Percentiles rank a stretch among this genome's conserved stretches.
Evolutionary conservation across 192 early-diverging fungal species (phyloP).

Genomic region (Pilobolus umbonatus): DNA sequence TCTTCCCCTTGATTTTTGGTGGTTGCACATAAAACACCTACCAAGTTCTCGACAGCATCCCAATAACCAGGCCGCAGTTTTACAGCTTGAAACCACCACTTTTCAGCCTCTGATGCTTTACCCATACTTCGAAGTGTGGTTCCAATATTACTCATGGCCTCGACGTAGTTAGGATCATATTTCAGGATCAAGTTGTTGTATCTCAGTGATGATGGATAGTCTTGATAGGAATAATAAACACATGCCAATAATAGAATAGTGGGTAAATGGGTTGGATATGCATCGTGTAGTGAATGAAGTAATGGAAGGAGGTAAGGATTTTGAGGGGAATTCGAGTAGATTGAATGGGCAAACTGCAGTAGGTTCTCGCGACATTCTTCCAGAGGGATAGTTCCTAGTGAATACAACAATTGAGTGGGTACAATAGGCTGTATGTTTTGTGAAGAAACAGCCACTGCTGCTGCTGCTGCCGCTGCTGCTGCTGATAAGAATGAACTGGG

Average conservation of each 20-base stretch:
- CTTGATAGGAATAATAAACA: conserved; percentile 74
- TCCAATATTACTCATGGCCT: conserved; percentile 89
- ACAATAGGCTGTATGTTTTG: too few relatives aligned
- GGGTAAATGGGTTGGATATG: conserved; percentile 66
- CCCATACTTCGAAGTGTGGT: conserved; percentile 82
- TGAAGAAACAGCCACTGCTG: background rate
- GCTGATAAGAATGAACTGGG: conserved; percentile 1
- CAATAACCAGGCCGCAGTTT: conserved; percentile 83
- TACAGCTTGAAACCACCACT: conserved; percentile 82
- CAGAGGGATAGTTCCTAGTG: background rate
- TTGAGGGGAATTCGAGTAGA: conserved; percentile 54
- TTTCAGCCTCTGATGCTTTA: conserved; percentile 66
- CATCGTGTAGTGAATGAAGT: conserved; percentile 45
- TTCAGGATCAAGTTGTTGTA: conserved; percentile 82
- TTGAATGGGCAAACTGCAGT: conserved; percentile 54
- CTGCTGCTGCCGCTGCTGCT: conserved; percentile 16
- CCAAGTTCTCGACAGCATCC: conserved; percentile 87
- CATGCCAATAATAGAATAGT: conserved; percentile 84
- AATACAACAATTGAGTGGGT: background rate
- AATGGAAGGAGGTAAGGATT: conserved; percentile 49
- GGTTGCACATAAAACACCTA: conserved; percentile 68
- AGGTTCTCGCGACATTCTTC: conserved; percentile 50
- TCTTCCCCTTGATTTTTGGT: too few relatives aligned
- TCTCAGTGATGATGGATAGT: conserved; percentile 65
- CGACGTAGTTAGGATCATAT: conserved; percentile 81